Evolutionary conservation across 2,329 filamentous ascomycete species (phyloP), one percentile per base, ranked within the genome.

Genomic region (Akanthomyces muscarius): DNA sequence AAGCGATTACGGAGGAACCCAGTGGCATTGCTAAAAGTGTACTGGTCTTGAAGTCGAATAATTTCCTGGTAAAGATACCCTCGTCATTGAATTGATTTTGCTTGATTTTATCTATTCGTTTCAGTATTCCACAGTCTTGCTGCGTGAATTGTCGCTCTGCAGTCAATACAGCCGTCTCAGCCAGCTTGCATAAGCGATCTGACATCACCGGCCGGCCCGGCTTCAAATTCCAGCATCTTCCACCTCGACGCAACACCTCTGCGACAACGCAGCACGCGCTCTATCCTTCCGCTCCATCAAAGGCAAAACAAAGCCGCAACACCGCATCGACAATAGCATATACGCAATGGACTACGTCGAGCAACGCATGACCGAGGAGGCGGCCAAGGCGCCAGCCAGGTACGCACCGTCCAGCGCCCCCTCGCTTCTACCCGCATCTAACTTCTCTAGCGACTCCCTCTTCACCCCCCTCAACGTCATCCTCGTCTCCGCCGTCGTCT

Each of bases 381-480:
- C 81, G 66, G 76, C 73, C 61, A 76, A 79, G 68, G 78, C 76
- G 66, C 70, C 74, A n/a, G 69, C 71, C 23, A 67, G 70, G 79
- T 79, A 72, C 41, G 74, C 64, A 42, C 54, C 38, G 38, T 41
- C 10, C 38, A 41, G 41, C 16, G 52, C 45, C 48, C 28, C 41
- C 41, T 25, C 21, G 36, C 36, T 13, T 16, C 16, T 11, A 21
- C 54, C 18, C 18, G n/a, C 4, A 16, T 53, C n/a, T 44, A 13
- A 41, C 42, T 25, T 42, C 16, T 52, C 51, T 68, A 81, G 75
- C 66, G 72, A 76, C 69, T 73, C 76, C 63, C 67, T 88, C 72
- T 67, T 83, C 66, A 88, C 86, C 0, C 86, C 87, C 5, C 80
- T 89, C 70, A 89, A 89, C 78, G 65, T 84, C 65, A 74, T 89